A percentile compares a stretch with the other conserved stretches of the same genome.
Conservation (phyloP, 1,284 basidiomycete species). For the Cutaneotrichosporon cutaneum region DNA sequence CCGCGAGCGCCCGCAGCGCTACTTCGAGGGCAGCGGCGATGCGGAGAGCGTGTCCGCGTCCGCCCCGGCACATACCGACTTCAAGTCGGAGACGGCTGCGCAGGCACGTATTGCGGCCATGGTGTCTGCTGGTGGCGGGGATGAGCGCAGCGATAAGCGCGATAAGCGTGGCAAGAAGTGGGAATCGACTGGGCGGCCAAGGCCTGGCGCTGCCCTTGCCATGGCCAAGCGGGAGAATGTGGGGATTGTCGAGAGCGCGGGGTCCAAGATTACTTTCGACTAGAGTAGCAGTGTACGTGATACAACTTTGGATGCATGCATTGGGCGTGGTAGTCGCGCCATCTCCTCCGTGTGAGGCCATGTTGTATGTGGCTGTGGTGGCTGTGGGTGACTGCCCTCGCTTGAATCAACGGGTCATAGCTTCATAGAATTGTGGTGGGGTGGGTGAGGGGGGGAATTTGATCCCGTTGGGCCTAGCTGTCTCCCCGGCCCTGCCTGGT, state of each 20-base stretch:
- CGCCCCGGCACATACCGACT: conserved; percentile 11
- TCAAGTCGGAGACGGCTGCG: conserved; percentile 18
- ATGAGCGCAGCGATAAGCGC: conserved; percentile 22
- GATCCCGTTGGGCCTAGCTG: background rate
- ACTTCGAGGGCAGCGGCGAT: conserved; percentile 19
- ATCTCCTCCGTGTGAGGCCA: background rate
- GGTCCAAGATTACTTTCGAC: conserved; percentile 79
- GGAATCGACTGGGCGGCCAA: conserved; percentile 59
- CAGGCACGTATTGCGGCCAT: conserved; percentile 22
- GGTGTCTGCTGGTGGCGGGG: conserved; percentile 16
- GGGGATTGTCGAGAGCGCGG: conserved; percentile 69
- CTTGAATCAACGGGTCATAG: background rate
- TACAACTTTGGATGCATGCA: background rate
- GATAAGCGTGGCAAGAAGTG: conserved; percentile 50
- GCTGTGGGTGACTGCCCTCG: background rate
- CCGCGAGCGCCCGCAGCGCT: conserved; percentile 9
- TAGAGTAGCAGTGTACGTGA: conserved; percentile 22
- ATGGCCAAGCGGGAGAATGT: conserved; percentile 80
- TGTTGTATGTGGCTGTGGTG: background rate
- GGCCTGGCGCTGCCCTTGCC: conserved; percentile 87
- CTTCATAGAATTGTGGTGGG: no score
- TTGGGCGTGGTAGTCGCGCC: background rate
- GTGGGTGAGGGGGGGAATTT: background rate
- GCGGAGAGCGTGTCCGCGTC: conserved; percentile 1
- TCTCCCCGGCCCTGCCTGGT: no score